Percentiles rank a stretch among this genome's conserved stretches.
These are phyloP conservation scores for Chrysanthemum seticuspe DNA, from an alignment of 129 eudicot genomes.

Conservation along the genomic window DNA sequence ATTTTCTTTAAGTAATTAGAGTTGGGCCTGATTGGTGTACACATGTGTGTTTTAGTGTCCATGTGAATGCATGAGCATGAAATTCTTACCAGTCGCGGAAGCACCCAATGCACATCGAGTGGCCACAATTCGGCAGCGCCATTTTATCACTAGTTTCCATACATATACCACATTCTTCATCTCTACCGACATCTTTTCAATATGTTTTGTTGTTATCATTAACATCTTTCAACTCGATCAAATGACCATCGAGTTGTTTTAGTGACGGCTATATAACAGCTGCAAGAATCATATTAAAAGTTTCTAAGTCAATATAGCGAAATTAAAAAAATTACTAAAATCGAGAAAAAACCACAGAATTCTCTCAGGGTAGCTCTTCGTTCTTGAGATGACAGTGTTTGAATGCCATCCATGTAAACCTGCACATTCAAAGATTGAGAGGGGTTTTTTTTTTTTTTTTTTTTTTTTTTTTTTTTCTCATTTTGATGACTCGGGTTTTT, in stretches of 20 bases:
- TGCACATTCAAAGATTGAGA: slow-evolving; percentile 25
- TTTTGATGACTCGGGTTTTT: slow-evolving; percentile 7
- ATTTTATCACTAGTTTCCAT: slow-evolving; percentile 47
- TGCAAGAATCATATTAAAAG: slow-evolving; percentile 19
- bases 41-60: neutral
- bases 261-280: slow-evolving; percentile 68
- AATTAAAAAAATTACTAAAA: neutral
- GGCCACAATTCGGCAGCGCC: slow-evolving; percentile 63
- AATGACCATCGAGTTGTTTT: slow-evolving; percentile 58
- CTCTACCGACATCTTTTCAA: slow-evolving; percentile 25
- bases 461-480: no score
- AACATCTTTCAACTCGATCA: slow-evolving; percentile 39
- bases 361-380: slow-evolving; percentile 60
- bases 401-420: slow-evolving; percentile 76
- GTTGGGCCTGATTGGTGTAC: neutral
- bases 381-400: slow-evolving; percentile 50
- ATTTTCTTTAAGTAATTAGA: neutral
- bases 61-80: neutral
- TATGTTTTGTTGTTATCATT: slow-evolving; percentile 21
- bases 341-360: slow-evolving; percentile 46
- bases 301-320: neutral
- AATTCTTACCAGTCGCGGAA: slow-evolving; percentile 46
- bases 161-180: slow-evolving; percentile 64
- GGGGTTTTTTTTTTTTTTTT: no score
- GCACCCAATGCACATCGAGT: slow-evolving; percentile 57